Conservation (phyloP, 2,329 filamentous ascomycete genomes). For the Curvularia verruculosa region DNA sequence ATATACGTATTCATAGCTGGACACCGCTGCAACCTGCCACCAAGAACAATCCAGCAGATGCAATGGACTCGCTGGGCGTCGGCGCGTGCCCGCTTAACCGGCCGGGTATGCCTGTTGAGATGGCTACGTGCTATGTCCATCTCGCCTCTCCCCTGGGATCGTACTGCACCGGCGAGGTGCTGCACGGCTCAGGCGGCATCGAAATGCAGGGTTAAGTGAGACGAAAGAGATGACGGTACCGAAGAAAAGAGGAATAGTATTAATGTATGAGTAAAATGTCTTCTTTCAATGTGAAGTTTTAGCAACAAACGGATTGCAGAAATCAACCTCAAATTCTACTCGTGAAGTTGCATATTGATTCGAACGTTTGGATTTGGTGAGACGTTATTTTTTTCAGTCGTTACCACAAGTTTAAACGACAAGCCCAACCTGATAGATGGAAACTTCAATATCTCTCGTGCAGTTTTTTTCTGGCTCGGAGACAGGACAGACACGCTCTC, state of each 20-base stretch:
- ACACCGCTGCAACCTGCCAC: slow-evolving; percentile 26
- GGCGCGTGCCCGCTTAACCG: slow-evolving; percentile 28
- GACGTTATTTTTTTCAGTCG: no score
- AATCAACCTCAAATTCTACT: no score
- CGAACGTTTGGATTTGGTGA: no score
- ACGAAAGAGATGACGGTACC: background rate
- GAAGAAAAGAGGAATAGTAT: background rate
- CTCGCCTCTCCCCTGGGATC: slow-evolving; percentile 26
- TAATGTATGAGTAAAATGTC: background rate
- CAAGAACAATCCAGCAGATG: slow-evolving; percentile 17
- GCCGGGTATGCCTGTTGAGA: slow-evolving; percentile 28
- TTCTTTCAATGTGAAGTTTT: background rate
- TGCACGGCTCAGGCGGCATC: slow-evolving; percentile 26
- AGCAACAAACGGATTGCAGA: no score
- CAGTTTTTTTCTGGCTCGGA: no score
- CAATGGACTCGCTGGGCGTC: slow-evolving; percentile 23
- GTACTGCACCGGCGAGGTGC: slow-evolving; percentile 28
- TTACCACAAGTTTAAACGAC: no score
- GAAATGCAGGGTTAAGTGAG: slow-evolving; percentile 24
- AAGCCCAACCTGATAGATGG: no score
- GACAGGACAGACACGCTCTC: no score
- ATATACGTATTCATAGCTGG: slow-evolving; percentile 16
- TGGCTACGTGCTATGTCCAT: slow-evolving; percentile 27
- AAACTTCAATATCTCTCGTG: no score
- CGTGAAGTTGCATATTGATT: no score